Evolutionary conservation across 2,329 filamentous ascomycete genomes (phyloP).

Genomic region (Xylogone sp.): DNA sequence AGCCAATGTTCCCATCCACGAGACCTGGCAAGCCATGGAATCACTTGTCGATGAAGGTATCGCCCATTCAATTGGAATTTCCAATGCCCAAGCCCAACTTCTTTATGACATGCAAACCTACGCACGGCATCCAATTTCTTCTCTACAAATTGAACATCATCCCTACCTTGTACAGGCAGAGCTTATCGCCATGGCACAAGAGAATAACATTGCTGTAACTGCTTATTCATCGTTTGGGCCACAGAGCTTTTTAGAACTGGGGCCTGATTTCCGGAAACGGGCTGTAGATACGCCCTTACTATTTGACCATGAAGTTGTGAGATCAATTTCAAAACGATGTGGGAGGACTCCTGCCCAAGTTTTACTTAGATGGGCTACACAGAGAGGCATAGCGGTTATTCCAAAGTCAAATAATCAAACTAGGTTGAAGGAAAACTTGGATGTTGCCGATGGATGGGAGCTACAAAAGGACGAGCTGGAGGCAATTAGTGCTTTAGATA

Average conservation of each 20-base stretch:
- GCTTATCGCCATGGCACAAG: conserved; percentile 58
- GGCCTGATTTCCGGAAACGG: conserved; percentile 65
- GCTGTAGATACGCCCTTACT: conserved; percentile 61
- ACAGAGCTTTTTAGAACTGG: conserved; percentile 70
- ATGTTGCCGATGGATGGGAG: conserved; percentile 58
- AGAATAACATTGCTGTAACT: conserved; percentile 54
- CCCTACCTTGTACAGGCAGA: conserved; percentile 74
- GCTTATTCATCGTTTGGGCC: conserved; percentile 69
- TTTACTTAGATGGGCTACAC: conserved; percentile 79
- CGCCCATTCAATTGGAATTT: conserved; percentile 69
- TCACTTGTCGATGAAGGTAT: conserved; percentile 63
- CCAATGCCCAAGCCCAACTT: conserved; percentile 77
- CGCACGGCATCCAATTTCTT: conserved; percentile 66
- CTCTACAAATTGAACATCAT: conserved; percentile 86
- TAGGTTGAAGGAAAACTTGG: conserved; percentile 62
- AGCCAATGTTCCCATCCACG: conserved; percentile 67
- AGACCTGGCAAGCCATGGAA: conserved; percentile 81
- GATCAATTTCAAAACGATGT: conserved; percentile 61
- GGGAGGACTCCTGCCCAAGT: conserved; percentile 74
- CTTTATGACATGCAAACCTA: conserved; percentile 76
- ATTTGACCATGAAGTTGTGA: conserved; percentile 64
- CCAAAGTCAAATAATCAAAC: conserved; percentile 66
- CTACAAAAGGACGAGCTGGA: conserved; percentile 63
- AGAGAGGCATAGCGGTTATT: conserved; percentile 76
- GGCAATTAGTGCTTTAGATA: conserved; percentile 61